Evolutionary conservation across 768 basidiomycete species (phyloP), one percentile per base, ranked within the genome.

Genomic region (Hortiboletus flavorubellus): DNA sequence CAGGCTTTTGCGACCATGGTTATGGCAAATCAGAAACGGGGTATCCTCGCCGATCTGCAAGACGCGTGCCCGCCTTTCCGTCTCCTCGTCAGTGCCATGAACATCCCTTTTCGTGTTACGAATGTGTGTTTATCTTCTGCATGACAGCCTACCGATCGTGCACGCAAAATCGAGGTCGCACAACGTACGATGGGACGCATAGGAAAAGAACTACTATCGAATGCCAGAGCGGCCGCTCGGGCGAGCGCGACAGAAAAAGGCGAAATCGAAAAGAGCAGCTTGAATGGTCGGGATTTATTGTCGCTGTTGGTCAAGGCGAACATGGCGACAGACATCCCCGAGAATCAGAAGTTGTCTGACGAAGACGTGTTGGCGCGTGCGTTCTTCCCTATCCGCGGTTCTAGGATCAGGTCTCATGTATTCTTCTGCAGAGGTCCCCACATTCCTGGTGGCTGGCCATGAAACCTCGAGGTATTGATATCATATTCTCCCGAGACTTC

Each of bases 221-320:
- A 79, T 12, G 85, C 81, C 60, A 84, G 84, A 55, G 68, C 68
- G 4, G 71, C 65, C 11, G 68, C 75, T 30, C 55, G 59, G 4
- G 56, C 55, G n/a, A 46, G 49, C 23, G 67, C 61, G 11, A 63
- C 53, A 26, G 64, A 68, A 29, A 59, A 65, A 18, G 66, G 67
- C 2, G 68, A 65, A 29, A 71, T 73, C 21, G 66, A 74, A 69
- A 69, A 74, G 64, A 66, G 26, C 15, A 60, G 47, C n/a, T 51
- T 75, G 23, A 56, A 61, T 2, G 73, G 73, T 26, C 77, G 81
- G n/a, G 85, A 87, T 68, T 64, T 89, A 8, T 71, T 88, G 4
- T 82, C 81, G 0, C 61, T 87, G 29, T 72, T 89, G 4, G 72
- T 88, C 41, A 76, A 76, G 54, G 85, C 86, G 5, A 89, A 87